These are phyloP conservation scores for Melanopsichium pennsylvanicum DNA, from an alignment of 1,284 basidiomycete species.

Conservation along the genomic window DNA sequence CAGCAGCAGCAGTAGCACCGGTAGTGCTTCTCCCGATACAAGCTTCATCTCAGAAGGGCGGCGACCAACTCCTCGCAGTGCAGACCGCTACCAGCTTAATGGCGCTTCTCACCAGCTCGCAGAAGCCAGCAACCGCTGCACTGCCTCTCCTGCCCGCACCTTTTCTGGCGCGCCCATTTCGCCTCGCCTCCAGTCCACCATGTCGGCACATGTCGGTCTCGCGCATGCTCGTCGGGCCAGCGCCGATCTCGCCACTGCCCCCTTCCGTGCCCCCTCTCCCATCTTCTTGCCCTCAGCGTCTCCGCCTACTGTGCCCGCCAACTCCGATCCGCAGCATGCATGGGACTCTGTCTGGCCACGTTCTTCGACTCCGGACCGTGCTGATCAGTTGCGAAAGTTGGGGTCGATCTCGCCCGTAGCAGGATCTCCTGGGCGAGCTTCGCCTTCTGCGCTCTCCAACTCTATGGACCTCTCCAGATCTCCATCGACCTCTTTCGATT, in stretches of 20 bases:
- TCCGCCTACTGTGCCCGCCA: constrained; percentile 27
- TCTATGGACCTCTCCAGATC: constrained; percentile 32
- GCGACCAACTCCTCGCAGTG: constrained; percentile 13
- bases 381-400: constrained; percentile 35
- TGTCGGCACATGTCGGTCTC: constrained; percentile 26
- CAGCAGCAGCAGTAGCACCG: constrained; percentile 28
- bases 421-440: constrained; percentile 27
- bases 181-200: constrained; percentile 50
- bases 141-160: constrained; percentile 43
- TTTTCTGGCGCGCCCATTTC: constrained; percentile 44
- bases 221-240: constrained; percentile 32
- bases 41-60: constrained; percentile 20
- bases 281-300: constrained; percentile 33
- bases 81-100: constrained; percentile 23
- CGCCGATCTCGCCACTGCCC: constrained; percentile 17
- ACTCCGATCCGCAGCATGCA: constrained; percentile 47
- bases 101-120: constrained; percentile 15
- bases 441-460: constrained; percentile 22
- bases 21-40: constrained; percentile 34
- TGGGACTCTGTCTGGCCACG: constrained; percentile 58
- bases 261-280: constrained; percentile 39
- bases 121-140: constrained; percentile 23
- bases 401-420: constrained; percentile 32
- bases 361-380: constrained; percentile 34
- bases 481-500: constrained; percentile 32